A percentile compares a stretch with the other conserved stretches of the same genome.
These are phyloP conservation scores for Coemansia sp. DNA, from an alignment of 192 early-diverging fungal species.

Conservation along the genomic window DNA sequence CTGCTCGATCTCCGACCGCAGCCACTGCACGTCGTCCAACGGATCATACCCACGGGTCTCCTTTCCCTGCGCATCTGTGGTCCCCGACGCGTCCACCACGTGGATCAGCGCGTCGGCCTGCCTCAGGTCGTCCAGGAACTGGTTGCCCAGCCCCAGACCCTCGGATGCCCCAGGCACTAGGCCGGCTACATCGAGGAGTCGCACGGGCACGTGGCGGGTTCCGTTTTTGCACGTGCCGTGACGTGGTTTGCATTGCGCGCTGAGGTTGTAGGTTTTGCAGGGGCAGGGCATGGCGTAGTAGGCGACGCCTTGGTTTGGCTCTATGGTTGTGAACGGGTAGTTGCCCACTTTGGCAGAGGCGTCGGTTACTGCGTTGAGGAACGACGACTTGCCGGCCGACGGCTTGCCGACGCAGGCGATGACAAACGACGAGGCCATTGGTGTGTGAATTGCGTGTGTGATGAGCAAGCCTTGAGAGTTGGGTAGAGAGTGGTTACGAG, in stretches of 20 bases:
- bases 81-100: conserved; percentile 82
- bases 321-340: conserved; percentile 86
- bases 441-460: no score
- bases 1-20: conserved; percentile 67
- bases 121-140: conserved; percentile 79
- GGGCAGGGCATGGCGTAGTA: conserved; percentile 74
- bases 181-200: conserved; percentile 79
- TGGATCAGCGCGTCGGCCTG: conserved; percentile 77
- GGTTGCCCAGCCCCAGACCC: conserved; percentile 73
- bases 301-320: conserved; percentile 75
- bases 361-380: conserved; percentile 78
- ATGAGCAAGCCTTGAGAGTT: no score
- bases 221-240: conserved; percentile 72
- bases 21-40: conserved; percentile 81
- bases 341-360: conserved; percentile 82
- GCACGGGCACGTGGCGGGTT: conserved; percentile 63
- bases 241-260: conserved; percentile 63
- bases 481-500: no score
- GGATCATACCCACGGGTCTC: conserved; percentile 80
- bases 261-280: conserved; percentile 57
- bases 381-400: conserved; percentile 79
- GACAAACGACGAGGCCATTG: conserved; percentile 55
- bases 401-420: conserved; percentile 73
- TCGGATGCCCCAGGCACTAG: conserved; percentile 79
- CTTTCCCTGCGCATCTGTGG: conserved; percentile 73